phyloP scores from a whole-genome alignment of 2,329 filamentous ascomycete species.

The Rutstroemia sydowiana region DNA sequence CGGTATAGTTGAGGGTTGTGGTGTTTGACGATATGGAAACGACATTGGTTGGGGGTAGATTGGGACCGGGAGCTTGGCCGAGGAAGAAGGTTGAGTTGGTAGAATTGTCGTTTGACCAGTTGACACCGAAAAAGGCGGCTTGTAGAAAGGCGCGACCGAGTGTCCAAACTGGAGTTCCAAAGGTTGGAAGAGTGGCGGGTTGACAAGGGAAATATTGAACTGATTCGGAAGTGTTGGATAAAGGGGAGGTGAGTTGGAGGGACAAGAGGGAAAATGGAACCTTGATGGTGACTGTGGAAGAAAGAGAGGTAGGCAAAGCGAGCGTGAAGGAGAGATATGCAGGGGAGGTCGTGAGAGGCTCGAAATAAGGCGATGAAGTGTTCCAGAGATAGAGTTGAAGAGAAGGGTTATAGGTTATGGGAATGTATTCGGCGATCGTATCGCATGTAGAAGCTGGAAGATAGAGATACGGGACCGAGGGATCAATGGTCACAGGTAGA shows the following conservation, averaged over 20 bases:
- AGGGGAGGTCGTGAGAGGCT: conserved; percentile 29
- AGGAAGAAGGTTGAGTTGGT: background rate
- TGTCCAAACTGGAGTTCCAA: background rate
- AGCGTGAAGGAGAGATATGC: conserved; percentile 33
- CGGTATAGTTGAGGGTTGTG: background rate
- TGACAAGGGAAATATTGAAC: conserved; percentile 17
- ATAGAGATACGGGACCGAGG: conserved; percentile 28
- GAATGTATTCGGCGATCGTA: conserved; percentile 29
- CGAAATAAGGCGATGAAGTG: conserved; percentile 21
- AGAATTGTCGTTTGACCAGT: background rate
- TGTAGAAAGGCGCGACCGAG: background rate
- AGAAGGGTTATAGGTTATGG: conserved; percentile 25
- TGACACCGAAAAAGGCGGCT: background rate
- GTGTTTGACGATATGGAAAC: background rate
- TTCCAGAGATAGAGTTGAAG: conserved; percentile 32
- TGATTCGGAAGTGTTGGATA: background rate
- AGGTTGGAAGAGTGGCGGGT: conserved; percentile 14
- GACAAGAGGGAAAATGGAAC: background rate
- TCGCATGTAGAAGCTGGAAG: conserved; percentile 31
- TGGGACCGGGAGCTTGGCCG: background rate
- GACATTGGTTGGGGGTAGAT: background rate
- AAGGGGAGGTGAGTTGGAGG: background rate
- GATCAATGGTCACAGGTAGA: conserved; percentile 13
- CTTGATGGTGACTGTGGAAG: background rate
- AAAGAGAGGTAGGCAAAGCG: conserved; percentile 5